A percentile compares a stretch with the other conserved stretches of the same genome.
Conservation (phyloP, 805 yeast genomes). For the Candida glaebosa region DNA sequence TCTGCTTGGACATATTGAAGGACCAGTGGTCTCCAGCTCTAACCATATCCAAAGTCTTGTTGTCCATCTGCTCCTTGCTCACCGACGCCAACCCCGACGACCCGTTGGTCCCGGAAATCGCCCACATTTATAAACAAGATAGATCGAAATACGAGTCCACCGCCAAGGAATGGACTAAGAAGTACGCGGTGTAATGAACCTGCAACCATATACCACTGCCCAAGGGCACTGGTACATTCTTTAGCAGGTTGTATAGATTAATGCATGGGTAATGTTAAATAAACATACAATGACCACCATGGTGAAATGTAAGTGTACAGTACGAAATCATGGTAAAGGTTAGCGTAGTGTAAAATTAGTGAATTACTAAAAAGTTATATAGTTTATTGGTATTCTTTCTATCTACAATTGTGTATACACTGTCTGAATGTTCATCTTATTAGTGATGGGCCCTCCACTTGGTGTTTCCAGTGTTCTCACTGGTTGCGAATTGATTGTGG, state of each 20-base stretch:
- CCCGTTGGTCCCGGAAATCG: constrained; percentile 98
- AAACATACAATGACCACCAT: too few species aligned
- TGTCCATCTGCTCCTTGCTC: constrained; percentile 90
- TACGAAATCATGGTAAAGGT: too few species aligned
- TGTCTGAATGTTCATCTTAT: too few species aligned
- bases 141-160: constrained; percentile 92
- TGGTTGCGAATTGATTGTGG: too few species aligned
- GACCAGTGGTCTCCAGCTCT: constrained; percentile 99
- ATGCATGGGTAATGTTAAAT: constrained; percentile 5
- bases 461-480: too few species aligned
- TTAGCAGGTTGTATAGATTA: constrained; percentile 3
- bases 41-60: constrained; percentile 90
- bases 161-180: constrained; percentile 98
- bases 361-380: too few species aligned
- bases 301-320: too few species aligned
- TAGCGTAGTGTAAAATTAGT: too few species aligned
- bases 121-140: constrained; percentile 93
- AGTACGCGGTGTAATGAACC: constrained; percentile 74
- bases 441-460: too few species aligned
- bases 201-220: not conserved
- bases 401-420: too few species aligned
- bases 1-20: constrained; percentile 93
- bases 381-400: too few species aligned
- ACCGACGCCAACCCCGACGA: constrained; percentile 99
- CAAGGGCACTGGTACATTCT: too few species aligned